A percentile compares a stretch with the other conserved stretches of the same genome.
phyloP scores from a whole-genome alignment of 768 basidiomycete species.

The Pholiota conissans region DNA sequence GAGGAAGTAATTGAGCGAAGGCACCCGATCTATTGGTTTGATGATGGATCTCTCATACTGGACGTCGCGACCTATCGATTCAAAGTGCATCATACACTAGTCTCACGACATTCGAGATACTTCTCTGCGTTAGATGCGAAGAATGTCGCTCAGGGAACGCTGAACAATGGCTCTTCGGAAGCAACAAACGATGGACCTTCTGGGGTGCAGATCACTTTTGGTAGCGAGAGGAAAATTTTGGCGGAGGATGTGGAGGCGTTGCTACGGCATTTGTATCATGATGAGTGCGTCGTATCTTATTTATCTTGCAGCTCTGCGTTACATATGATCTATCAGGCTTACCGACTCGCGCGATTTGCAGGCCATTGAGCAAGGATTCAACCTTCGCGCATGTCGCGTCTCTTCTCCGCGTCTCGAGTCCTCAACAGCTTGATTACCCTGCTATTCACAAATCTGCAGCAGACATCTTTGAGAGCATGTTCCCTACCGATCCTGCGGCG shows the following conservation, averaged over 20 bases:
- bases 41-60: conserved; percentile 62
- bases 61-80: conserved; percentile 45
- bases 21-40: conserved; percentile 63
- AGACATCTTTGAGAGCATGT: conserved; percentile 41
- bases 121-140: conserved; percentile 20
- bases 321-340: not conserved
- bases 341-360: conserved; percentile 10
- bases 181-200: not conserved
- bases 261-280: conserved; percentile 67
- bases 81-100: conserved; percentile 55
- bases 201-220: conserved; percentile 16
- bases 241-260: conserved; percentile 54
- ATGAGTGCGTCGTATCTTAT: conserved; percentile 63
- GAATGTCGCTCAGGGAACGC: not conserved
- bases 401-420: conserved; percentile 58
- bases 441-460: conserved; percentile 46
- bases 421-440: conserved; percentile 57
- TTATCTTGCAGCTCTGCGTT: no score
- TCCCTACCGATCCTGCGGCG: conserved; percentile 44
- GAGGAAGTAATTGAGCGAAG: conserved; percentile 8
- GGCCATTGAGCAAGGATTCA: conserved; percentile 45
- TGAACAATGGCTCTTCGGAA: not conserved
- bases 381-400: conserved; percentile 50
- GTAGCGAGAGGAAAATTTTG: conserved; percentile 35
- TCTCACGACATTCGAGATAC: conserved; percentile 51